A percentile compares a stretch with the other conserved stretches of the same genome.
phyloP scores from a whole-genome alignment of 164 flowering plant genomes.

The Chimonanthus praecox region DNA sequence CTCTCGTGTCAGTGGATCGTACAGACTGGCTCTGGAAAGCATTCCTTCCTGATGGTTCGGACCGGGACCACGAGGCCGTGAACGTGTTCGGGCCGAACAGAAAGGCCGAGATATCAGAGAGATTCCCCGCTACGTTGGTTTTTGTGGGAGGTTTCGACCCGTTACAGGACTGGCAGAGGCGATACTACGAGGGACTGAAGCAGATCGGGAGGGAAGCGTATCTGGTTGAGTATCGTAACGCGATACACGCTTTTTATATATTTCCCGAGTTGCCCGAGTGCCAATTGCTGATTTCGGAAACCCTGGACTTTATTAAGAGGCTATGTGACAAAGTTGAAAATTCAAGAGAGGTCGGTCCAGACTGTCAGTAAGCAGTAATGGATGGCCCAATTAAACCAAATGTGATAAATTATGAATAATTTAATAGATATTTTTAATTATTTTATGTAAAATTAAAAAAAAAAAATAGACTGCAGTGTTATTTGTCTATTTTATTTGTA shows the following conservation, averaged over 20 bases:
- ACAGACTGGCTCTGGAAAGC: conserved; percentile 44
- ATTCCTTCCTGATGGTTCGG: conserved; percentile 40
- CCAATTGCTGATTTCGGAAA: conserved; percentile 13
- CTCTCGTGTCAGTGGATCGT: conserved; percentile 22
- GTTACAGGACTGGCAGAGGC: conserved; percentile 46
- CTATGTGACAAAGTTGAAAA: background rate
- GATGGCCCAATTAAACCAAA: no score
- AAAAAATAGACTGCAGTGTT: no score
- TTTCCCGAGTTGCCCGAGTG: conserved; percentile 37
- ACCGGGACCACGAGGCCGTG: conserved; percentile 37
- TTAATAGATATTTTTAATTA: no score
- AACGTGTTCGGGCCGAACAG: conserved; percentile 35
- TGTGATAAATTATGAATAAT: no score
- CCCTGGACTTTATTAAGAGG: conserved; percentile 24
- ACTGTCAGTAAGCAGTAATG: background rate
- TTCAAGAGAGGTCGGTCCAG: background rate
- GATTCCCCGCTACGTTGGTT: conserved; percentile 37
- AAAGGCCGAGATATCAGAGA: conserved; percentile 22
- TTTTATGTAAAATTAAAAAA: no score
- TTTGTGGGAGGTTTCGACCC: conserved; percentile 46
- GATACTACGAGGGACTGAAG: conserved; percentile 35
- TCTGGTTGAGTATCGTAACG: conserved; percentile 32
- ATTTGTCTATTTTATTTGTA: no score
- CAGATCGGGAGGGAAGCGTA: conserved; percentile 28
- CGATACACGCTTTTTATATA: conserved; percentile 41